Evolutionary conservation across 2,329 filamentous ascomycete species (phyloP).

Genomic region (Cordyceps tenuipes): DNA sequence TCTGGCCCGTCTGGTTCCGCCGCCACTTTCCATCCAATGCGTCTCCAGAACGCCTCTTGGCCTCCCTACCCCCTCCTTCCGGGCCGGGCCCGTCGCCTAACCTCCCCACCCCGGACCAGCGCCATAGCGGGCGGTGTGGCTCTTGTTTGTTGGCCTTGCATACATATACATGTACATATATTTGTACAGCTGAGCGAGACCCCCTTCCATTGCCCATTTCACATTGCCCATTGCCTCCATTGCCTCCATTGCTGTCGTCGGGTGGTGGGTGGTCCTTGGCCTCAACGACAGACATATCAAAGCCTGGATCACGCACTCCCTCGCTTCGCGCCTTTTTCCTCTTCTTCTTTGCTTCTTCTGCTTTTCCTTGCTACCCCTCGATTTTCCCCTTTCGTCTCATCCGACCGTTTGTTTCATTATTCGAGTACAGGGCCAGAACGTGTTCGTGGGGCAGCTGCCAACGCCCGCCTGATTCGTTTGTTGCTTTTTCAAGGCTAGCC

Average conservation of each 20-base stretch:
- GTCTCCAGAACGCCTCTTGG: not conserved
- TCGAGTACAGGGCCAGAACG: not conserved
- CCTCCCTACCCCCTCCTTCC: not conserved
- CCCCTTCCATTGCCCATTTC: not conserved
- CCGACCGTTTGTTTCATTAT: not conserved
- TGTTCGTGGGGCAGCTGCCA: not conserved
- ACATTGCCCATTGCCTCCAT: too few relatives aligned
- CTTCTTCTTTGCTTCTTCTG: not conserved
- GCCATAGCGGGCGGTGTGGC: constrained; percentile 7
- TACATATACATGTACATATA: not conserved
- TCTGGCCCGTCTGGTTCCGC: not conserved
- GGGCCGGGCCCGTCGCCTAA: not conserved
- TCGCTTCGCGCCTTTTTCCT: not conserved
- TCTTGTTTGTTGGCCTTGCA: constrained; percentile 10
- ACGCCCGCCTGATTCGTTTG: not conserved
- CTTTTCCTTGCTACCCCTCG: not conserved
- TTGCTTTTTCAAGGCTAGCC: constrained; percentile 6
- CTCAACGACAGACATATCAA: constrained; percentile 2
- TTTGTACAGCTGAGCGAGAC: not conserved
- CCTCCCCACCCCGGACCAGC: not conserved
- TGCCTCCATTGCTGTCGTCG: not conserved
- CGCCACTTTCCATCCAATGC: not conserved
- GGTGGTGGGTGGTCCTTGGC: not conserved
- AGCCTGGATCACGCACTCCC: constrained; percentile 2
- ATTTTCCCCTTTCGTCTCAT: not conserved